Evolutionary conservation across 1,139 yeast genomes (phyloP).

Genomic region (Protomyces arabidopsidicola): DNA sequence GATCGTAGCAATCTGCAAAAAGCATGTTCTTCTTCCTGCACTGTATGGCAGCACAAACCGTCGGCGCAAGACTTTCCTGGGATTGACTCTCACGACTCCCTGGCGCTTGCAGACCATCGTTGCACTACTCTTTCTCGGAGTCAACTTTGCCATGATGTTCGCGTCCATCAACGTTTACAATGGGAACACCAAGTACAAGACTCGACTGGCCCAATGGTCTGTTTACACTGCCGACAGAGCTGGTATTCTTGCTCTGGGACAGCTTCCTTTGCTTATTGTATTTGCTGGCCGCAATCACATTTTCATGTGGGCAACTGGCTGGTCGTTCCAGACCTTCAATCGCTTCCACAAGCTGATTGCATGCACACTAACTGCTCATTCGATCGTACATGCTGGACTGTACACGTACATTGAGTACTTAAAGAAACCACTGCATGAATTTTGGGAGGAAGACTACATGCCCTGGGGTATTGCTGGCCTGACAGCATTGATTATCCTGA

Average conservation of each 20-base stretch:
- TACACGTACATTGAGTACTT: slow-evolving; percentile 34
- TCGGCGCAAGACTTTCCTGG: background rate
- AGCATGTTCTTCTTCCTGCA: slow-evolving; percentile 30
- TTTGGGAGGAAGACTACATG: slow-evolving; percentile 42
- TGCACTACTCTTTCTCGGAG: slow-evolving; percentile 47
- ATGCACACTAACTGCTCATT: slow-evolving; percentile 48
- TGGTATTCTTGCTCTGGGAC: slow-evolving; percentile 53
- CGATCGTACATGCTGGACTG: slow-evolving; percentile 39
- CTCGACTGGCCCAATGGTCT: slow-evolving; percentile 34
- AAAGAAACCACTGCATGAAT: slow-evolving; percentile 37
- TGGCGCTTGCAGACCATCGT: slow-evolving; percentile 58
- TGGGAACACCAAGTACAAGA: slow-evolving; percentile 5
- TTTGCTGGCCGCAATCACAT: slow-evolving; percentile 63
- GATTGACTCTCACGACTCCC: slow-evolving; percentile 42
- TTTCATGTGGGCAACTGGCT: slow-evolving; percentile 53
- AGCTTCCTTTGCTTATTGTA: slow-evolving; percentile 51
- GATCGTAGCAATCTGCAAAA: slow-evolving; percentile 1
- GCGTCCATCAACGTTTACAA: slow-evolving; percentile 13
- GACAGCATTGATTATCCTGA: slow-evolving; percentile 42
- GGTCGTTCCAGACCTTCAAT: slow-evolving; percentile 57
- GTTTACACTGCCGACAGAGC: slow-evolving; percentile 53
- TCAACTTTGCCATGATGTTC: slow-evolving; percentile 42
- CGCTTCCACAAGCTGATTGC: slow-evolving; percentile 60
- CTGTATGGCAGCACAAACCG: slow-evolving; percentile 25
- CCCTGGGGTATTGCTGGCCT: slow-evolving; percentile 46